These are phyloP conservation scores for Monilinia laxa DNA, from an alignment of 2,329 filamentous ascomycete genomes.

Conservation along the genomic window DNA sequence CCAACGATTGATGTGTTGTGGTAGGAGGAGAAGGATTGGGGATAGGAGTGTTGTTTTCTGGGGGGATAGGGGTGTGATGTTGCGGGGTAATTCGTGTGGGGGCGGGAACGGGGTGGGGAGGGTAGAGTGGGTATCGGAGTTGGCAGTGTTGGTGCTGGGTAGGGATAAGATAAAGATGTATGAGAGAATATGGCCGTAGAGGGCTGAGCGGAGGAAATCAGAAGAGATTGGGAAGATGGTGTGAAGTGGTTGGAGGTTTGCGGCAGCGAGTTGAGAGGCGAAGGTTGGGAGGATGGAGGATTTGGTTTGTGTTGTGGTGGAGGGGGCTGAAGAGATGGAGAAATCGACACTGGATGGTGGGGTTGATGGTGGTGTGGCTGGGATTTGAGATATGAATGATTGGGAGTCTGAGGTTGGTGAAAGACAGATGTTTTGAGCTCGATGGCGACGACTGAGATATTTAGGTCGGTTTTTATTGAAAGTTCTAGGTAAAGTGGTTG, in stretches of 20 bases:
- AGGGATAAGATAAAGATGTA: constrained; percentile 29
- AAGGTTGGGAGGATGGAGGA: constrained; percentile 4
- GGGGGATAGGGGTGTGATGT: too few relatives aligned
- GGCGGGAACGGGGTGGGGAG: too few relatives aligned
- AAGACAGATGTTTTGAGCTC: constrained; percentile 17
- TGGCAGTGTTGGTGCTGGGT: constrained; percentile 19
- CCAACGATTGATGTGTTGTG: constrained; percentile 16
- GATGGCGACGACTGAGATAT: constrained; percentile 4
- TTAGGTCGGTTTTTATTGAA: neutral
- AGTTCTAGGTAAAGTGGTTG: constrained; percentile 1
- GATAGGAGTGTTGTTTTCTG: neutral
- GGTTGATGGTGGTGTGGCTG: constrained; percentile 5
- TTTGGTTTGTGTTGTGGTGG: neutral
- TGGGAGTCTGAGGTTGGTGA: constrained; percentile 9
- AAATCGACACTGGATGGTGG: neutral
- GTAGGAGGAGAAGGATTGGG: neutral
- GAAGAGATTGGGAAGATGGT: constrained; percentile 35
- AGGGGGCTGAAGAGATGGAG: neutral
- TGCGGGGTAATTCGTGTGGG: too few relatives aligned
- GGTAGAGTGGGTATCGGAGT: neutral
- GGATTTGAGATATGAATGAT: neutral
- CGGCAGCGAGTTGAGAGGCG: constrained; percentile 4
- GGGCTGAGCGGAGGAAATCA: constrained; percentile 28
- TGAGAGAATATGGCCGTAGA: constrained; percentile 37
- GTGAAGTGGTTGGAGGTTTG: constrained; percentile 31